phyloP scores from a whole-genome alignment of 139 green algal genomes.

The Marvania coccoides region DNA sequence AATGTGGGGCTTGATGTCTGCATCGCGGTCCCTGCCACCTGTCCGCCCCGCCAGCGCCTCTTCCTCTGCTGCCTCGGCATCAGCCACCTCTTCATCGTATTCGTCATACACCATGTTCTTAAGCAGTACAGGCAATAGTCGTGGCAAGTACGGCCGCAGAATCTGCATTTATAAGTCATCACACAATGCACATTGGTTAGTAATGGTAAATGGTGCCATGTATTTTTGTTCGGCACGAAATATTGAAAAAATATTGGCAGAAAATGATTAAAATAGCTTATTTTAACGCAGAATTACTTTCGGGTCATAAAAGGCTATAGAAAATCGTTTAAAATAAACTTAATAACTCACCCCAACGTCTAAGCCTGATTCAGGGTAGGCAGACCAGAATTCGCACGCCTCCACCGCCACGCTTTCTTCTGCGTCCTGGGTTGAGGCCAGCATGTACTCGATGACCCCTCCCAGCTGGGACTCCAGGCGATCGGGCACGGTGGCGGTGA shows the following conservation, averaged over 20 bases:
- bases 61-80: slow-evolving; percentile 61
- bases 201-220: too few relatives aligned
- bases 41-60: slow-evolving; percentile 3
- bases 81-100: slow-evolving; percentile 79
- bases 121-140: slow-evolving; percentile 84
- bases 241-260: too few relatives aligned
- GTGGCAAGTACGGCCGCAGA: slow-evolving; percentile 69
- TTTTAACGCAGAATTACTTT: too few relatives aligned
- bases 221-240: too few relatives aligned
- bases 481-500: slow-evolving; percentile 66
- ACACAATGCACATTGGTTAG: too few relatives aligned
- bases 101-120: slow-evolving; percentile 95
- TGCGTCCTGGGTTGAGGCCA: slow-evolving; percentile 67
- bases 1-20: slow-evolving; percentile 60
- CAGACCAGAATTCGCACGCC: slow-evolving; percentile 92
- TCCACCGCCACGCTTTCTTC: slow-evolving; percentile 82
- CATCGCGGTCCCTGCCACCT: slow-evolving; percentile 42
- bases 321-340: too few relatives aligned
- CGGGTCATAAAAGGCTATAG: too few relatives aligned
- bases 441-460: slow-evolving; percentile 93
- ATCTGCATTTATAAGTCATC: too few relatives aligned
- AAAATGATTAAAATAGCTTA: too few relatives aligned
- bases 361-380: slow-evolving; percentile 63
- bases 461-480: slow-evolving; percentile 66
- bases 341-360: slow-evolving; percentile 44